These are phyloP conservation scores for Blastobotrys persicus DNA, from an alignment of 1,139 yeast genomes.

Conservation along the genomic window DNA sequence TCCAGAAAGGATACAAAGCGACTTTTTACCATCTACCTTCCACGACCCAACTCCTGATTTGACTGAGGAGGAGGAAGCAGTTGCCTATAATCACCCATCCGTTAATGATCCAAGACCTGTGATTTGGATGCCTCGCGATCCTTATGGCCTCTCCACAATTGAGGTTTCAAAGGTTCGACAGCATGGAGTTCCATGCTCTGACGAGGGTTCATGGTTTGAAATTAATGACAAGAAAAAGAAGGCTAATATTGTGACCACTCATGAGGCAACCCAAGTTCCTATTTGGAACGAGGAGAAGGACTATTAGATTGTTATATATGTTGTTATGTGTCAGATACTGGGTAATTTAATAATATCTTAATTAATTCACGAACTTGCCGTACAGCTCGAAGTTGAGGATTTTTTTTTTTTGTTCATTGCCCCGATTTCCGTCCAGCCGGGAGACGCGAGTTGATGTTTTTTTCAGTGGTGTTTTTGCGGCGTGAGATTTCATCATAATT, in stretches of 20 bases:
- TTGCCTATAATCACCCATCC: slow-evolving; percentile 76
- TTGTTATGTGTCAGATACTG: background rate
- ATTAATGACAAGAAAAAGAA: slow-evolving; percentile 46
- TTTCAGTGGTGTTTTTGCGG: background rate
- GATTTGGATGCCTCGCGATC: slow-evolving; percentile 87
- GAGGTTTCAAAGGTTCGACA: slow-evolving; percentile 49
- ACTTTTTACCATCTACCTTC: slow-evolving; percentile 44
- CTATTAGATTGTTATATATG: slow-evolving; percentile 19
- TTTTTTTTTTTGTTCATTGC: too few species aligned
- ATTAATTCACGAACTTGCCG: too few species aligned
- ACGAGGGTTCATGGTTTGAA: slow-evolving; percentile 56
- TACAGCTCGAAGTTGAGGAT: background rate
- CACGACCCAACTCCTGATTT: slow-evolving; percentile 34
- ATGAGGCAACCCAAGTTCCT: slow-evolving; percentile 26
- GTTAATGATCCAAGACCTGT: slow-evolving; percentile 62
- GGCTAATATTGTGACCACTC: slow-evolving; percentile 26
- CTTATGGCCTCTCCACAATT: slow-evolving; percentile 68
- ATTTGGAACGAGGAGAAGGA: slow-evolving; percentile 26
- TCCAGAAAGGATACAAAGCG: slow-evolving; percentile 31
- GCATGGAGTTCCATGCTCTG: slow-evolving; percentile 52
- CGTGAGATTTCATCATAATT: background rate
- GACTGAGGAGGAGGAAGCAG: slow-evolving; percentile 41
- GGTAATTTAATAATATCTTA: background rate
- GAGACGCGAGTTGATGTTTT: background rate
- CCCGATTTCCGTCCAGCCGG: too few species aligned